Percentiles rank a stretch among this genome's conserved stretches.
phyloP scores from a whole-genome alignment of 257 asterid genomes.

The Vinca minor region DNA sequence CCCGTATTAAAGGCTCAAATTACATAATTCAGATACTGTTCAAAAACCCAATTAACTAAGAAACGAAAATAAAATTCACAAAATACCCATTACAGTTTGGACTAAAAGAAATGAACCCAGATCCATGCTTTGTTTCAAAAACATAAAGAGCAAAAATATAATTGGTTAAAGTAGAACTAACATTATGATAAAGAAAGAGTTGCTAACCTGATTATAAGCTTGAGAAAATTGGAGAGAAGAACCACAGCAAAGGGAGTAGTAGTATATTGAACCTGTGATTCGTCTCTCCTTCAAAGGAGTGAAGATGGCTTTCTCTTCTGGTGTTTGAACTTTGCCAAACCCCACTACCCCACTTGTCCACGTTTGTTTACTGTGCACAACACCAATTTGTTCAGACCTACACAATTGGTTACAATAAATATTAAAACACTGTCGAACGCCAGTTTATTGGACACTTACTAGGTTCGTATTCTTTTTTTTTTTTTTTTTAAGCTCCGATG shows the following conservation, averaged over 20 bases:
- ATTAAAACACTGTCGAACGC: too few relatives aligned
- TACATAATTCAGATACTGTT: background rate
- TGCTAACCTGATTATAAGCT: conserved; percentile 21
- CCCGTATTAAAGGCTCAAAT: background rate
- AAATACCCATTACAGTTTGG: conserved; percentile 18
- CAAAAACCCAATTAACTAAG: background rate
- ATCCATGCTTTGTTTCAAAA: conserved; percentile 23
- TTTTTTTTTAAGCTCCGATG: too few relatives aligned
- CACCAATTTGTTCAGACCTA: too few relatives aligned
- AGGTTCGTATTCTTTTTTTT: too few relatives aligned
- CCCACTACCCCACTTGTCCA: conserved; percentile 13
- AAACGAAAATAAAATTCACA: conserved; percentile 7
- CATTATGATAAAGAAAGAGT: background rate
- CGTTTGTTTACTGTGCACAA: too few relatives aligned
- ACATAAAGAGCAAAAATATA: conserved; percentile 3
- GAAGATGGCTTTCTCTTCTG: conserved; percentile 2
- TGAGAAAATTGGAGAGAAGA: conserved; percentile 15
- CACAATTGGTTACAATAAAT: too few relatives aligned
- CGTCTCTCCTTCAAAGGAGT: background rate
- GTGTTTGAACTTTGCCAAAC: conserved; percentile 10
- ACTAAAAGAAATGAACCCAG: conserved; percentile 23
- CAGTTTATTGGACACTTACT: too few relatives aligned
- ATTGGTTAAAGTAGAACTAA: background rate
- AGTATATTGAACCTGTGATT: conserved; percentile 15
- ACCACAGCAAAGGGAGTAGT: conserved; percentile 10